Evolutionary conservation across 139 green algal genomes (phyloP).

Genomic region (Chlorella sp.): DNA sequence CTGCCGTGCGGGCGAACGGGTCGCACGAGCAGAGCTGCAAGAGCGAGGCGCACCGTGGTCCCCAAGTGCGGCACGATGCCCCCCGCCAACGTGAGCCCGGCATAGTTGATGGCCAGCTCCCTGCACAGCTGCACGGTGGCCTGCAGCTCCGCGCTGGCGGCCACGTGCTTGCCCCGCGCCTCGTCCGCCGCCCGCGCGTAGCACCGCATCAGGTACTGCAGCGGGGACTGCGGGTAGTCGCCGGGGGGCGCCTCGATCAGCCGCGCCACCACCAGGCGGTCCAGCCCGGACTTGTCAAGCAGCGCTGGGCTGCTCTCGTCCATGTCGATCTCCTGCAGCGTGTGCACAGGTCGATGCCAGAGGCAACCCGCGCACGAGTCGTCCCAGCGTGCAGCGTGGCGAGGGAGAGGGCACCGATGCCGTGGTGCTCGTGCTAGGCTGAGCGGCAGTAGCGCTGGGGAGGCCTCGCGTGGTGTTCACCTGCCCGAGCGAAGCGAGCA

Average conservation of each 20-base stretch:
- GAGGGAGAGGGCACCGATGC: background rate
- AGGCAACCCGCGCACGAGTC: background rate
- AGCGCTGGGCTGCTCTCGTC: slow-evolving; percentile 14
- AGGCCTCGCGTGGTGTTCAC: no score
- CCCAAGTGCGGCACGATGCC: slow-evolving; percentile 65
- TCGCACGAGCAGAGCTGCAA: no score
- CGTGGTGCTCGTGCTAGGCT: no score
- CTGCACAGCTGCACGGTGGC: slow-evolving; percentile 32
- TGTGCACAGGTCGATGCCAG: background rate
- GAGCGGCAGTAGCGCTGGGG: no score
- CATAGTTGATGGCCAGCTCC: slow-evolving; percentile 80
- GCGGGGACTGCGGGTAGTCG: slow-evolving; percentile 49
- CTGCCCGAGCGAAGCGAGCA: background rate
- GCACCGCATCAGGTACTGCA: slow-evolving; percentile 74
- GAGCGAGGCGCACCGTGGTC: no score
- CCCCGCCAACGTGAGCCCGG: slow-evolving; percentile 62
- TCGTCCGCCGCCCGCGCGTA: slow-evolving; percentile 42
- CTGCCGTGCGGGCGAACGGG: no score
- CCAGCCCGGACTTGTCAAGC: slow-evolving; percentile 46
- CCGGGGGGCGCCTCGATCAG: slow-evolving; percentile 59
- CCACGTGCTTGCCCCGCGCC: slow-evolving; percentile 19
- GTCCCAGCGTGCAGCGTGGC: background rate
- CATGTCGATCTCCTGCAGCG: slow-evolving; percentile 6
- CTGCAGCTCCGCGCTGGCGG: slow-evolving; percentile 12
- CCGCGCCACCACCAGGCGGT: slow-evolving; percentile 64